Conservation (phyloP, 73 alveolate genomes). For the Blepharisma stoltei region DNA sequence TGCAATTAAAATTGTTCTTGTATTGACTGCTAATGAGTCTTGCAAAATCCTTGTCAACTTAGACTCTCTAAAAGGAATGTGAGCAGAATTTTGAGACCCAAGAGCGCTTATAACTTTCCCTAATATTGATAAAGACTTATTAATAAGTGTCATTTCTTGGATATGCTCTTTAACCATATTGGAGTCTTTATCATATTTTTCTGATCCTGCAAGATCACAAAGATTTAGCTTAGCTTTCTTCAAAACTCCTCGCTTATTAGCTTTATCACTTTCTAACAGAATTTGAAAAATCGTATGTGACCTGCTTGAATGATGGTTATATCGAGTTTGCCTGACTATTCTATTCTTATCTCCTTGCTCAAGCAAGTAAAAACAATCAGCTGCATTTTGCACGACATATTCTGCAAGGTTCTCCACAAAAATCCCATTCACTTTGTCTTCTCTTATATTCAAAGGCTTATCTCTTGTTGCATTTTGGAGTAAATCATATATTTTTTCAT, state of each 20-base stretch:
- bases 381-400: conserved; percentile 62
- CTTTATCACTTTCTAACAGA: conserved; percentile 72
- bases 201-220: conserved; percentile 98
- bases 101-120: conserved; percentile 83
- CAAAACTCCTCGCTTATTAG: conserved; percentile 68
- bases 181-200: conserved; percentile 76
- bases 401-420: conserved; percentile 75
- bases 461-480: conserved; percentile 49
- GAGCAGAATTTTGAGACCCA: conserved; percentile 51
- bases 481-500: conserved; percentile 80
- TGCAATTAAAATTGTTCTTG: conserved; percentile 73
- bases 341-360: conserved; percentile 83
- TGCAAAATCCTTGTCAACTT: conserved; percentile 79
- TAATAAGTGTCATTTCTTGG: conserved; percentile 76
- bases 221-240: conserved; percentile 79
- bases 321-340: conserved; percentile 89
- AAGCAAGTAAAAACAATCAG: conserved; percentile 67
- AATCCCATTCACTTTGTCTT: conserved; percentile 79
- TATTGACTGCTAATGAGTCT: conserved; percentile 86
- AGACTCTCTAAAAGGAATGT: conserved; percentile 88
- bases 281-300: conserved; percentile 92
- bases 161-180: conserved; percentile 64
- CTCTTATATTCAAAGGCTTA: conserved; percentile 59
- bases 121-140: conserved; percentile 75
- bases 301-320: conserved; percentile 84